Conservation (phyloP, 2,329 filamentous ascomycete species). For the Colletotrichum gloeosporioides region DNA sequence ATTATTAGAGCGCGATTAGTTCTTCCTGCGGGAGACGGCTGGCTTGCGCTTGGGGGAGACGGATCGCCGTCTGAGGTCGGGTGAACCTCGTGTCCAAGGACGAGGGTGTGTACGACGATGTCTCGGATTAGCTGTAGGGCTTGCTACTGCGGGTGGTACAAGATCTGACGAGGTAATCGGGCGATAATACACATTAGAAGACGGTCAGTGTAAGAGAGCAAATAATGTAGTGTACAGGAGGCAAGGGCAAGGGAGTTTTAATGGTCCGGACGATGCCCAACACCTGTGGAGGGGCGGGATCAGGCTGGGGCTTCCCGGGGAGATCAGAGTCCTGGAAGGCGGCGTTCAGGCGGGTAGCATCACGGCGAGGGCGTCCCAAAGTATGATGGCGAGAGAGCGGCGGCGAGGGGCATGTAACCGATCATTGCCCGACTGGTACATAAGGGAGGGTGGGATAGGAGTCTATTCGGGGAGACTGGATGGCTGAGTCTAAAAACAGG, state of each 20-base stretch:
- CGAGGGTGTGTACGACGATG: background rate
- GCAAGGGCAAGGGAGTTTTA: background rate
- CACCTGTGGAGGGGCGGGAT: background rate
- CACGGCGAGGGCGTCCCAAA: background rate
- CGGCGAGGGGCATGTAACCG: background rate
- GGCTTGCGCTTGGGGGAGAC: background rate
- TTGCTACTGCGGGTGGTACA: background rate
- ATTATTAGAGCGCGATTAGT: background rate
- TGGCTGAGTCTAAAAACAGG: background rate
- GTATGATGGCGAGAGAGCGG: background rate
- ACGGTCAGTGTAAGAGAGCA: background rate
- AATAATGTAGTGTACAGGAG: background rate
- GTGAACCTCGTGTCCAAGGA: background rate
- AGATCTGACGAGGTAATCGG: background rate
- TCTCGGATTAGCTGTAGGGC: conserved; percentile 1
- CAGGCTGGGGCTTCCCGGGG: background rate
- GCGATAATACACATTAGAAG: background rate
- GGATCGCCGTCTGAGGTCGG: background rate
- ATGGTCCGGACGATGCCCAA: background rate
- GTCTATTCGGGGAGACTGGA: background rate
- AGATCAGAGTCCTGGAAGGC: background rate
- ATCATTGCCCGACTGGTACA: background rate
- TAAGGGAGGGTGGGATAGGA: background rate
- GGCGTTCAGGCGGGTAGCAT: background rate
- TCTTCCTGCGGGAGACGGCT: background rate